phyloP scores from a whole-genome alignment of 257 asterid genomes.

The Fraxinus quadrangulata region DNA sequence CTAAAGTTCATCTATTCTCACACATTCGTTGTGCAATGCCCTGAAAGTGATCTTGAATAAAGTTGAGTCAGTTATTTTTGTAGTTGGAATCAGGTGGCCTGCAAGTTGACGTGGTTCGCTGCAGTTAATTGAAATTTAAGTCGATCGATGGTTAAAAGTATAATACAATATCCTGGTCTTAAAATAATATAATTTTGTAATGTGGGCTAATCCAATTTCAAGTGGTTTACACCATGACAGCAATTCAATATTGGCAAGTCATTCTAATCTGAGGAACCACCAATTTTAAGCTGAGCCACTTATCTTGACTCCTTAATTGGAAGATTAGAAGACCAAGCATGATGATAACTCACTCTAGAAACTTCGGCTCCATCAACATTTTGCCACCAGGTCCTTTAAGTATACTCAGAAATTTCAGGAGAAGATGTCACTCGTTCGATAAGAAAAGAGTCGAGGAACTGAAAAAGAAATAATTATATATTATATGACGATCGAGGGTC shows the following conservation, averaged over 20 bases:
- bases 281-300: not conserved
- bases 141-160: too few relatives aligned
- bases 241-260: conserved; percentile 16
- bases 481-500: too few relatives aligned
- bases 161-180: not conserved
- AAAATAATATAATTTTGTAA: not conserved
- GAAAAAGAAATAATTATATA: not conserved
- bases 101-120: too few relatives aligned
- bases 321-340: not conserved
- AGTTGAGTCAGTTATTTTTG: too few relatives aligned
- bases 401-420: not conserved
- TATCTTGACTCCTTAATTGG: conserved; percentile 29
- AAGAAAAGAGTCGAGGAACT: not conserved
- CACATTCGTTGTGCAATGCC: conserved; percentile 79
- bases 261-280: not conserved
- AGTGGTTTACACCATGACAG: not conserved
- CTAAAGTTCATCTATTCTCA: conserved; percentile 47
- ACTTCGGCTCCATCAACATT: conserved; percentile 13
- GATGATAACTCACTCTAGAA: conserved; percentile 16
- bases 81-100: too few relatives aligned
- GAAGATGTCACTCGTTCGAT: not conserved
- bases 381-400: not conserved
- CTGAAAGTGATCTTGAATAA: conserved; percentile 17
- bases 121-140: too few relatives aligned
- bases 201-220: not conserved